Base-by-base conservation (phyloP, 2,329 filamentous ascomycete genomes). In the Phyllosticta citriasiana region DNA sequence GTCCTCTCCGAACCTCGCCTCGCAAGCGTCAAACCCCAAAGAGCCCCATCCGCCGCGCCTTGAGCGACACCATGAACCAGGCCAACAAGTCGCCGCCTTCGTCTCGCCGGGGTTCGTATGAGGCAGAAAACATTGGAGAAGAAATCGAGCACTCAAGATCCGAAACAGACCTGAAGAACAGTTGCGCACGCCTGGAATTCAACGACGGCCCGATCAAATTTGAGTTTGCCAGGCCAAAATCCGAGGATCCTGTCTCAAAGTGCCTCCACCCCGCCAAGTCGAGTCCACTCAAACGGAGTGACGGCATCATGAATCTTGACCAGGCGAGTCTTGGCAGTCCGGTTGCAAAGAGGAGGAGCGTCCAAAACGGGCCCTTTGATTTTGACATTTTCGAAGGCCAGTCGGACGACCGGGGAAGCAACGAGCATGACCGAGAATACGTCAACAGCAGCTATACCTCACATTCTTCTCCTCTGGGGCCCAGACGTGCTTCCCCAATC, bases 281-380 rank as follows among this genome's bases (percentile, higher is more conserved):
- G 5, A 96, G 93, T 71, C 92, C 93, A 4, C 78, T 97, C 67
- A 97, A 97, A 80, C 86, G 94, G 67, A 93, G 88, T 70, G 93
- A 97, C 77, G 88, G 89, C 53, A 87, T 88, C 57, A 93, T 96
- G 88, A 91, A 90, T 69, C 77, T 95, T 56, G 92, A 96, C 68
- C 88, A 89, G 65, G 81, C 85, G 27, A 87, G 82, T 67, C 80
- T 88, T 61, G 89, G 89, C 66, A 97, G 89, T 69, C 93, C 94
- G 0, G 89, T 93, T 63, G 89, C 92, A 55, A 97, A 97, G 79
- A 84, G 94, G 66, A 85, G 94, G 69, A 97, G 92, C 74, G 76
- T 96, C 67, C 90, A 96, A 72, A 88, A 88, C 57, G 82, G 86
- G 53, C 80, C 86, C n/a, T 83, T 77, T 66, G 80, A 80, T 54